Evolutionary conservation across 1,284 basidiomycete species (phyloP), one percentile per base, ranked within the genome.

Genomic region (Ganoderma lucidum): DNA sequence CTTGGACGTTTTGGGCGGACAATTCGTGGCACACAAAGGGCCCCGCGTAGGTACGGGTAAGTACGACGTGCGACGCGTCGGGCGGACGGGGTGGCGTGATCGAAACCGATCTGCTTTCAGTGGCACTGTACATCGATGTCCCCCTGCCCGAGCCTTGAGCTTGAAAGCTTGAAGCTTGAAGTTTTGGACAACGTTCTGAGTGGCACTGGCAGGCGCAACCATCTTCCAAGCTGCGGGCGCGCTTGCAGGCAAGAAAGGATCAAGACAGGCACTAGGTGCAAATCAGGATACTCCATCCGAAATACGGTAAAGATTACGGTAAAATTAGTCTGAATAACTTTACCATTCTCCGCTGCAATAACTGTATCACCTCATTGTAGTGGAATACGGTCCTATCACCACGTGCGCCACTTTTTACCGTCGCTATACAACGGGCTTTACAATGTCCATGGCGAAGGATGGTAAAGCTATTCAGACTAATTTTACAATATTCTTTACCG

Each of bases 31-130:
- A 28, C 10, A 42, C 58, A 60, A 42, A 39, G 37, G 37, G 3
- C 37, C 58, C 5, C 35, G 58, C 39, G 37, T 48, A 48, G 17
- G 19, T 19, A 45, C 44, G 6, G 35, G 35, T 35, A 35, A 37
- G 32, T 39, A 19, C 58, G 41, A 42, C 41, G 39, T 42, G 60
- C 60, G 60, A 62, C 60, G 60, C 41, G 60, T 61, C 60, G 60
- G 15, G 14, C 6, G 60, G 15, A 4, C 6, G 14, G 35, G 41
- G n/a, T 59, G 56, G 6, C 56, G 35, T 15, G 35, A 59, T 39
- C 56, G 56, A 17, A 32, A 58, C 53, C 23, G 28, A 32, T 32
- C 30, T 10, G 30, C 10, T 6, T 56, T 35, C 55, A 35, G 28
- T 56, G 55, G 32, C 55, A 35, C 55, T 23, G 45, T 23, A 23